Base-by-base conservation (phyloP, 257 asterid genomes). In the Lithospermum erythrorhizon region DNA sequence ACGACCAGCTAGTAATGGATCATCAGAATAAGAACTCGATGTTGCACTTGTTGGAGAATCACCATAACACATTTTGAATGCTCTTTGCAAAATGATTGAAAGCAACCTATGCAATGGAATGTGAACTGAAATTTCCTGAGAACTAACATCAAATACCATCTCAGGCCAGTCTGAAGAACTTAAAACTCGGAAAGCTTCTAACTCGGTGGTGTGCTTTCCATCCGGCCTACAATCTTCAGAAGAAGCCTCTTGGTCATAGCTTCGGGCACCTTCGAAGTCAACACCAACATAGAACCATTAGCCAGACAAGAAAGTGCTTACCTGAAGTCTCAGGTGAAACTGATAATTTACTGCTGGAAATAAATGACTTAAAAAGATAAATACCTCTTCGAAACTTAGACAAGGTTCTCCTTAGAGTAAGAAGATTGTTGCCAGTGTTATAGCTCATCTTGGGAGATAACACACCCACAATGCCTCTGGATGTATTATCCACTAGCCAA, bases 101-200 rank as follows among this genome's bases (percentile, higher is more conserved):
- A 89, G 93, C 64, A 93, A 81, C 23, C 87, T 83, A 72, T 93
- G 99, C 54, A 93, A 76, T 25, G 99, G 97, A 72, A 89, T 74
- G 73, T 93, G 97, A 47, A 83, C 80, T 35, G 96, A 93, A 62
- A 81, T 81, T 71, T 83, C 90, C 73, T 84, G 96, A n/a, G 84
- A 81, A 72, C 97, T 87, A 63, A 93, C 99, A 72, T 83, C 90
- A 78, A 81, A 84, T 6, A 74, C 58, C 69, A 89, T 85, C 68
- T 83, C 83, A 41, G 91, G 97, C 98, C 98, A 93, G 61, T 80
- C 90, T 13, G 97, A 76, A 68, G 71, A 71, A 78, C 85, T 78
- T 66, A 89, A 76, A 72, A 84, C 76, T 69, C 84, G 81, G 53
- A 84, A 81, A 65, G 89, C 86, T 75, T 89, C 94, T 30, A 77